Evolutionary conservation across 306 rosid genomes (phyloP).

Genomic region (Rosa lucieae): DNA sequence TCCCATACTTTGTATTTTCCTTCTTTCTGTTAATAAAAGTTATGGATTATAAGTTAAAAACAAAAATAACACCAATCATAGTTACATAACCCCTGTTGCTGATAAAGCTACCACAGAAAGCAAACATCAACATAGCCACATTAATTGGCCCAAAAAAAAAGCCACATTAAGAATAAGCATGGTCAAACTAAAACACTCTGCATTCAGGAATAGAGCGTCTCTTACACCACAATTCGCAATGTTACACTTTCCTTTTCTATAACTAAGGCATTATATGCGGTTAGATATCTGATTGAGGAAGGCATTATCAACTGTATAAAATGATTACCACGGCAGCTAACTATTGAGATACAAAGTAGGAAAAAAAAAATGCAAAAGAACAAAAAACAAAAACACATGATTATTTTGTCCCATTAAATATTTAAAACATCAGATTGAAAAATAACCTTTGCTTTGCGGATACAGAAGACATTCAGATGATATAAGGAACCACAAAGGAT

Average conservation of each 20-base stretch:
- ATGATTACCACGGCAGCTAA: not conserved
- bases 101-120: not conserved
- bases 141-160: not conserved
- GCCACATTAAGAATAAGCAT: not conserved
- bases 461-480: slow-evolving; percentile 72
- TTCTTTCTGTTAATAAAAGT: not conserved
- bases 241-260: not conserved
- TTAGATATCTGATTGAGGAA: not conserved
- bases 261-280: not conserved
- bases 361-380: not conserved
- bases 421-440: not conserved
- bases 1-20: not conserved
- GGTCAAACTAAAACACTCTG: not conserved
- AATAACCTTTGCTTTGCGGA: slow-evolving; percentile 90
- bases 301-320: not conserved
- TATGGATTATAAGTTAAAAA: not conserved
- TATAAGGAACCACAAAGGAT: slow-evolving; percentile 89
- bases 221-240: not conserved
- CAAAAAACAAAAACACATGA: not conserved
- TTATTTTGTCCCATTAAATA: not conserved
- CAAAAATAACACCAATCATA: not conserved
- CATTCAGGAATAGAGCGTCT: not conserved
- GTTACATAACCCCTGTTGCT: not conserved
- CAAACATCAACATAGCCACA: not conserved
- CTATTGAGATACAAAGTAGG: not conserved